A percentile compares a stretch with the other conserved stretches of the same genome.
Evolutionary conservation across 2,329 filamentous ascomycete genomes (phyloP).

Genomic region (Fusarium euwallaceae): DNA sequence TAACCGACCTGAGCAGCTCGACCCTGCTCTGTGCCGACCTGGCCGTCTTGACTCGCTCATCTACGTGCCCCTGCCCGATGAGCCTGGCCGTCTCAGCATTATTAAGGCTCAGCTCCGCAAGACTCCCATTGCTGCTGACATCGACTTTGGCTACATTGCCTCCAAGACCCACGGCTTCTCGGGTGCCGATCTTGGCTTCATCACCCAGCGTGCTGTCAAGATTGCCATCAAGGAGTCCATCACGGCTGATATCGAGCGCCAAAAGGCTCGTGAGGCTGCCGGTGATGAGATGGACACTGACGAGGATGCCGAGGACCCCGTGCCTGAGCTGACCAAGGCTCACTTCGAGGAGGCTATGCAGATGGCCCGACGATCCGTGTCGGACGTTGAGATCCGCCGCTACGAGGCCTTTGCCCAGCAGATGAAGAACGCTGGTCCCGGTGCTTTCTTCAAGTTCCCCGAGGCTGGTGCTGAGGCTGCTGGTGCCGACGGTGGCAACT

Average conservation of each 20-base stretch:
- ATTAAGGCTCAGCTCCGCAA: slow-evolving; percentile 97
- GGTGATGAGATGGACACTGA: slow-evolving; percentile 79
- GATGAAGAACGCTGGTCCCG: slow-evolving; percentile 98
- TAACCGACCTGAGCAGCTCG: slow-evolving; percentile 98
- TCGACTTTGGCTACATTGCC: slow-evolving; percentile 92
- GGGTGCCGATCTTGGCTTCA: slow-evolving; percentile 98
- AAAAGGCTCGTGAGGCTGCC: slow-evolving; percentile 88
- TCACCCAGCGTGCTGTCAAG: slow-evolving; percentile 99
- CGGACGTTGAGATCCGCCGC: slow-evolving; percentile 95
- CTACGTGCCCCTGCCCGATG: slow-evolving; percentile 96
- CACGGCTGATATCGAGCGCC: slow-evolving; percentile 85
- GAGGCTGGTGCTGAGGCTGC: slow-evolving; percentile 75
- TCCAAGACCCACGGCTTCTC: slow-evolving; percentile 99
- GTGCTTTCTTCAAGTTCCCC: slow-evolving; percentile 98
- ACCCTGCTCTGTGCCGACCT: slow-evolving; percentile 97
- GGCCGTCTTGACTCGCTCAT: slow-evolving; percentile 98
- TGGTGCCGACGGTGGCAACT: slow-evolving; percentile 68
- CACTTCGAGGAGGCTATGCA: slow-evolving; percentile 99
- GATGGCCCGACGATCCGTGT: slow-evolving; percentile 92
- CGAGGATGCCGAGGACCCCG: slow-evolving; percentile 89
- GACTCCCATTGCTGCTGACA: slow-evolving; percentile 89
- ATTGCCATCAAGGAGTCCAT: slow-evolving; percentile 99
- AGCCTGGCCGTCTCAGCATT: slow-evolving; percentile 89
- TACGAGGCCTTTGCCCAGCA: slow-evolving; percentile 99
- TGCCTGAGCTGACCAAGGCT: slow-evolving; percentile 93